Percentiles rank a stretch among this genome's conserved stretches.
phyloP scores from a whole-genome alignment of 2,329 filamentous ascomycete genomes.

The Davidsoniella neocaledoniae region DNA sequence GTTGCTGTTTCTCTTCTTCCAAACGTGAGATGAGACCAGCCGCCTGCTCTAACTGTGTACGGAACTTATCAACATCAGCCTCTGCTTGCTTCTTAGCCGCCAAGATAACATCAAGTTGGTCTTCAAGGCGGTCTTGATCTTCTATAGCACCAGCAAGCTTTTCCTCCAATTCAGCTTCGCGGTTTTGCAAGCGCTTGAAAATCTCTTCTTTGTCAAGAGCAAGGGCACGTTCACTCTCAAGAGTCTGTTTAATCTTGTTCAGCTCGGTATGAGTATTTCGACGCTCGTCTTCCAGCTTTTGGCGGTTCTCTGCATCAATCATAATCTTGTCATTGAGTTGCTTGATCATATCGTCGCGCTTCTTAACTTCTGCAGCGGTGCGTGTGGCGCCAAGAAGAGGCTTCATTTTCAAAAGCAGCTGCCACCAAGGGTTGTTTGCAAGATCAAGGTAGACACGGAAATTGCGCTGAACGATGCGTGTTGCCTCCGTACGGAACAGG shows the following conservation, averaged over 20 bases:
- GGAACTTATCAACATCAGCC: conserved; percentile 62
- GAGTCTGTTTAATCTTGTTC: conserved; percentile 74
- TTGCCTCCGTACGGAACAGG: conserved; percentile 85
- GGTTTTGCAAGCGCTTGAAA: conserved; percentile 81
- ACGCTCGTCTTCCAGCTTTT: conserved; percentile 78
- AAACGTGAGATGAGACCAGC: conserved; percentile 70
- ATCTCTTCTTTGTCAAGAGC: conserved; percentile 98
- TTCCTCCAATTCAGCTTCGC: conserved; percentile 84
- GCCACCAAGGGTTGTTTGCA: conserved; percentile 93
- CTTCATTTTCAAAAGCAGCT: conserved; percentile 85
- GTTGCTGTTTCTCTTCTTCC: conserved; percentile 68
- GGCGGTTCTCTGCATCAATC: conserved; percentile 54
- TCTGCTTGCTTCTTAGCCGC: conserved; percentile 80
- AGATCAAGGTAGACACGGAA: conserved; percentile 84
- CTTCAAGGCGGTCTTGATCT: conserved; percentile 86
- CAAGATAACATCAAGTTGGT: conserved; percentile 78
- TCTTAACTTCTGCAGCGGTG: conserved; percentile 86
- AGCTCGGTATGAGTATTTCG: conserved; percentile 76
- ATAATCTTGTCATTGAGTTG: conserved; percentile 72
- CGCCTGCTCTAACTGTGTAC: conserved; percentile 78
- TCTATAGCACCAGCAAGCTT: conserved; percentile 84
- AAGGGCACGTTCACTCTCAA: conserved; percentile 90
- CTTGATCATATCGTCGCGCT: conserved; percentile 82
- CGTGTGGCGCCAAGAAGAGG: conserved; percentile 82
- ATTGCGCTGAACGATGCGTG: conserved; percentile 85